Conservation (phyloP, 805 yeast genomes). For the Wickerhamomyces queroliae region DNA sequence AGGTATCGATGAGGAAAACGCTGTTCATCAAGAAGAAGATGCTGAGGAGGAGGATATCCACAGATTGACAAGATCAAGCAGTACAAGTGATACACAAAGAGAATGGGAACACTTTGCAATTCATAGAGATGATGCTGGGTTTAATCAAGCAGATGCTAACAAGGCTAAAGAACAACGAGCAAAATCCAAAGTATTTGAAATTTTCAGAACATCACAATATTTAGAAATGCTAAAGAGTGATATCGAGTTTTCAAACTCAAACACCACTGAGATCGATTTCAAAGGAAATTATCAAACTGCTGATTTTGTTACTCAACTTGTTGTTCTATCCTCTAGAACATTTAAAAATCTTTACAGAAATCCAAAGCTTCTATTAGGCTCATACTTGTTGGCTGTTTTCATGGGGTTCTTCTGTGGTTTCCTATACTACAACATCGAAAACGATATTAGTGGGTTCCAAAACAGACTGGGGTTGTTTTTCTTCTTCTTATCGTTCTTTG, state of each 20-base stretch:
- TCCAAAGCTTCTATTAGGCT: constrained; percentile 82
- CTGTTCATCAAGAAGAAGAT: constrained; percentile 20
- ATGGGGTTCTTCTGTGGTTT: constrained; percentile 84
- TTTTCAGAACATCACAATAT: constrained; percentile 27
- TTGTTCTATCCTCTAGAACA: constrained; percentile 77
- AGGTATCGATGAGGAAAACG: constrained; percentile 26
- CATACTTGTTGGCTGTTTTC: constrained; percentile 68
- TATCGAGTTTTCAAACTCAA: constrained; percentile 21
- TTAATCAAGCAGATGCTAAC: constrained; percentile 9
- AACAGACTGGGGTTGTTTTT: constrained; percentile 91
- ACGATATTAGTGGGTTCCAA: constrained; percentile 95
- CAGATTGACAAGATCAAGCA: constrained; percentile 19
- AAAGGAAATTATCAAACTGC: constrained; percentile 35
- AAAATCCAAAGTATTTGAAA: constrained; percentile 18
- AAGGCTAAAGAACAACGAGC: neutral
- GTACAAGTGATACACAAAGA: constrained; percentile 49
- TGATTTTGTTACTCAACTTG: constrained; percentile 54
- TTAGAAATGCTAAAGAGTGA: constrained; percentile 25
- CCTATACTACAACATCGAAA: constrained; percentile 73
- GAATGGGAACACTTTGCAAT: constrained; percentile 87
- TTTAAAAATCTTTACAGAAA: constrained; percentile 91
- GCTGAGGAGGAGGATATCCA: constrained; percentile 25
- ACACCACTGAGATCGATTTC: constrained; percentile 16
- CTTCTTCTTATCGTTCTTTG: constrained; percentile 85
- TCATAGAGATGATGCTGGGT: constrained; percentile 62